A percentile compares a stretch with the other conserved stretches of the same genome.
Evolutionary conservation across 495 filamentous ascomycete species (phyloP).

Genomic region (Penicillium macrosclerotiorum): DNA sequence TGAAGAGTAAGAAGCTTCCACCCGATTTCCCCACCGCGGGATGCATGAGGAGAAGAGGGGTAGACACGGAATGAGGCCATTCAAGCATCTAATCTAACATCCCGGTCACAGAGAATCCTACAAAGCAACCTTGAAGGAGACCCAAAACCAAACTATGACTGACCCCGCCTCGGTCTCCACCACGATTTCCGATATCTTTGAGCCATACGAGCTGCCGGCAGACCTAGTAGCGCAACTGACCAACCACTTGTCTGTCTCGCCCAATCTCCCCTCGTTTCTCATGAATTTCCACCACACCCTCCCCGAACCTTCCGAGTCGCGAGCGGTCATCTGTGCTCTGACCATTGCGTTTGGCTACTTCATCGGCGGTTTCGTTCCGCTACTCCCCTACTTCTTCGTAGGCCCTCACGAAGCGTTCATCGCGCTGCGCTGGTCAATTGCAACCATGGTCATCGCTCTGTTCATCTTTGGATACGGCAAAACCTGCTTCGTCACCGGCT

Average conservation of each 20-base stretch:
- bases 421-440: constrained; percentile 67
- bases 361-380: constrained; percentile 67
- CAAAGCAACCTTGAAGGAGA: constrained; percentile 48
- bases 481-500: constrained; percentile 53
- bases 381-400: constrained; percentile 78
- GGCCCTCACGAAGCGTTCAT: constrained; percentile 49
- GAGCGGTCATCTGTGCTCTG: constrained; percentile 57
- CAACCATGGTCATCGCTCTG: constrained; percentile 64
- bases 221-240: constrained; percentile 45
- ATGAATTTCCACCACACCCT: constrained; percentile 59
- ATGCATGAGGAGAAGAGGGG: too few species aligned
- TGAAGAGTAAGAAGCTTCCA: constrained; percentile 55
- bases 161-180: constrained; percentile 34
- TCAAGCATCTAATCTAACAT: neutral
- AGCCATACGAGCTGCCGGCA: constrained; percentile 52
- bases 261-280: constrained; percentile 51
- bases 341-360: constrained; percentile 73
- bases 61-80: too few species aligned
- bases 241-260: constrained; percentile 45
- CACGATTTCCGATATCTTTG: constrained; percentile 51
- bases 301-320: constrained; percentile 47
- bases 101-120: constrained; percentile 47
- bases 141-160: constrained; percentile 37
- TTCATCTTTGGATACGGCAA: constrained; percentile 75
- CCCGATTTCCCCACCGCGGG: too few species aligned